Evolutionary conservation across 495 filamentous ascomycete genomes (phyloP).

Genomic region (Lichina pygmaea): DNA sequence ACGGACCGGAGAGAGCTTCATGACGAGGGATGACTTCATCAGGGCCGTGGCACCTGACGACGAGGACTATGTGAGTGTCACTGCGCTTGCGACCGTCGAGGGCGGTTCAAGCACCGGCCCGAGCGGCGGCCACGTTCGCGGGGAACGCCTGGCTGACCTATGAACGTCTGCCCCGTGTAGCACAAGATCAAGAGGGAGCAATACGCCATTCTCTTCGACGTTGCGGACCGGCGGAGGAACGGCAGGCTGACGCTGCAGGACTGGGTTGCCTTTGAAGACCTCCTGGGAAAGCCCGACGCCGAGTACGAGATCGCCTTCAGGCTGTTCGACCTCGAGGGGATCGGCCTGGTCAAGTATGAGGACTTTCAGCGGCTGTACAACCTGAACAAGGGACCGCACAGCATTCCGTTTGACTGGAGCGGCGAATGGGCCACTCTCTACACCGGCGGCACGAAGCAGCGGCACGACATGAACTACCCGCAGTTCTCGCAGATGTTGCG

Average conservation of each 20-base stretch:
- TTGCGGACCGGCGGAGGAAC: conserved; percentile 51
- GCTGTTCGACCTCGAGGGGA: conserved; percentile 65
- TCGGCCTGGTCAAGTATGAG: conserved; percentile 63
- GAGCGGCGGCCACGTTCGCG: neutral
- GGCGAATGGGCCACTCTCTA: conserved; percentile 94
- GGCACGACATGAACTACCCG: conserved; percentile 78
- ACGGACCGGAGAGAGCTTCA: conserved; percentile 44
- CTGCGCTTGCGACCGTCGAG: neutral
- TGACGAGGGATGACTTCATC: conserved; percentile 67
- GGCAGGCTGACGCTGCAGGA: conserved; percentile 57
- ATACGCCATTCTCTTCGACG: conserved; percentile 71
- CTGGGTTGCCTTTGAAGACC: conserved; percentile 80
- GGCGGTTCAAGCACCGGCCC: neutral
- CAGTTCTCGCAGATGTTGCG: conserved; percentile 98
- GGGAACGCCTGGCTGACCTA: conserved; percentile 7
- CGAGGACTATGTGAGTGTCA: conserved; percentile 64
- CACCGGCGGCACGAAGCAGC: conserved; percentile 53
- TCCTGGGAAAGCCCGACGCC: conserved; percentile 80
- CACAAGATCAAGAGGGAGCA: conserved; percentile 94
- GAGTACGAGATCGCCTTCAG: conserved; percentile 98
- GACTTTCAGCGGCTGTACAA: conserved; percentile 60
- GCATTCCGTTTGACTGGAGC: conserved; percentile 88
- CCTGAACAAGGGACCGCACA: conserved; percentile 50
- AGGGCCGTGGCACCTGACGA: conserved; percentile 64
- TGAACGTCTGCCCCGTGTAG: conserved; percentile 15